Conservation (phyloP, 371 early-diverging fungal species). For the Enterocytospora artemiae region DNA sequence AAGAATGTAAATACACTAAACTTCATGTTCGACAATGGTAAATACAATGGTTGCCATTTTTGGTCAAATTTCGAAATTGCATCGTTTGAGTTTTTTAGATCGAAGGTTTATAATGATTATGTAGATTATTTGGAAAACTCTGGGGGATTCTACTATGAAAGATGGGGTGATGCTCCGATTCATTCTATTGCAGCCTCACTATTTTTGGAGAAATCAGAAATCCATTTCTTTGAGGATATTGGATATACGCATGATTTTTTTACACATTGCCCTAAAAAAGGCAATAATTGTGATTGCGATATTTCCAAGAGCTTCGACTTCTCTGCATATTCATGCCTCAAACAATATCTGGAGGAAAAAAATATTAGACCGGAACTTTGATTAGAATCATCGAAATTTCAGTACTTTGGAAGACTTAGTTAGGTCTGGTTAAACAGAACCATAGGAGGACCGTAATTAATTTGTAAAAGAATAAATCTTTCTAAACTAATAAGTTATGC, state of each 20-base stretch:
- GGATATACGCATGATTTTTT: constrained; percentile 59
- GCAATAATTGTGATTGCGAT: constrained; percentile 48
- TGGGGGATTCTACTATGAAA: constrained; percentile 82
- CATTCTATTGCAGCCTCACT: constrained; percentile 70
- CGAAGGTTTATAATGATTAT: constrained; percentile 62
- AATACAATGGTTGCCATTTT: constrained; percentile 68
- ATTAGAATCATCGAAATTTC: too few relatives aligned
- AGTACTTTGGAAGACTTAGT: too few relatives aligned
- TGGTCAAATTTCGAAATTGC: constrained; percentile 92
- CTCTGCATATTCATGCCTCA: constrained; percentile 39
- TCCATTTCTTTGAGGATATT: constrained; percentile 71
- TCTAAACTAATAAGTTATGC: too few relatives aligned
- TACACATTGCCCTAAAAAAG: constrained; percentile 53
- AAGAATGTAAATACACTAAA: constrained; percentile 40
- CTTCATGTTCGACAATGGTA: constrained; percentile 41
- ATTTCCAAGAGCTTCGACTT: constrained; percentile 42
- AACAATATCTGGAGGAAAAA: constrained; percentile 28
- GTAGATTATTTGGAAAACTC: constrained; percentile 70
- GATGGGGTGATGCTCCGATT: constrained; percentile 88
- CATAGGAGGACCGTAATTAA: too few relatives aligned
- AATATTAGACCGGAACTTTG: too few relatives aligned
- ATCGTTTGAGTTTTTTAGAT: constrained; percentile 68
- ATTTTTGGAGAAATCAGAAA: constrained; percentile 62
- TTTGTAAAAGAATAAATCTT: too few relatives aligned
- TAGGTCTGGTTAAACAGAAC: too few relatives aligned